Evolutionary conservation across 805 yeast genomes (phyloP).

Genomic region (Sugiyamaella marilandica): DNA sequence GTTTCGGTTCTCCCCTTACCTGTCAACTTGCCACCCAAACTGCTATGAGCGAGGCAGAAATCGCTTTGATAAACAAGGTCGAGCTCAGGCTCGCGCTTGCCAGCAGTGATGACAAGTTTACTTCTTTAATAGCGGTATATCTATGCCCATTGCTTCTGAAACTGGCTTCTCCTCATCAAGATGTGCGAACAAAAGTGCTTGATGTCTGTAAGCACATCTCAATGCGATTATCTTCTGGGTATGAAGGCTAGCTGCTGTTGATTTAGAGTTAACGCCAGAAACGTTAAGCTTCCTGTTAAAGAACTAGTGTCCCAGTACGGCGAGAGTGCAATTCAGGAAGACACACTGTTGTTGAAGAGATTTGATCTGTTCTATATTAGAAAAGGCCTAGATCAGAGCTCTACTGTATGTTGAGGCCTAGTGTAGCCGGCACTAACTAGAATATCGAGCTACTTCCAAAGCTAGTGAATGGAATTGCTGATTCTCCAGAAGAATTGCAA

Average conservation of each 20-base stretch:
- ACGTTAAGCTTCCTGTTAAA: conserved; percentile 57
- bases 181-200: conserved; percentile 64
- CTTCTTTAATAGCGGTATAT: conserved; percentile 54
- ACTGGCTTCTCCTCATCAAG: conserved; percentile 61
- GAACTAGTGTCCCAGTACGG: conserved; percentile 62
- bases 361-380: conserved; percentile 53
- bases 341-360: conserved; percentile 16
- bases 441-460: conserved; percentile 42
- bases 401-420: not conserved
- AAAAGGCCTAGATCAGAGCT: conserved; percentile 44
- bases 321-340: conserved; percentile 39
- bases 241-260: conserved; percentile 7
- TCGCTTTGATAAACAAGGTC: conserved; percentile 48
- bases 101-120: conserved; percentile 58
- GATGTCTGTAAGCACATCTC: conserved; percentile 62
- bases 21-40: not conserved
- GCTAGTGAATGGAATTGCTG: conserved; percentile 44
- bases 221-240: conserved; percentile 52
- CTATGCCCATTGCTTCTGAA: conserved; percentile 76
- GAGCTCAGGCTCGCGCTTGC: conserved; percentile 81
- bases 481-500: conserved; percentile 24
- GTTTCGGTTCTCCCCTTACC: not conserved
- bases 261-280: conserved; percentile 12
- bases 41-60: conserved; percentile 23
- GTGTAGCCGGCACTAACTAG: not conserved